Evolutionary conservation across 2,329 filamentous ascomycete genomes (phyloP).

Genomic region (Ophidiomyces ophidiicola): DNA sequence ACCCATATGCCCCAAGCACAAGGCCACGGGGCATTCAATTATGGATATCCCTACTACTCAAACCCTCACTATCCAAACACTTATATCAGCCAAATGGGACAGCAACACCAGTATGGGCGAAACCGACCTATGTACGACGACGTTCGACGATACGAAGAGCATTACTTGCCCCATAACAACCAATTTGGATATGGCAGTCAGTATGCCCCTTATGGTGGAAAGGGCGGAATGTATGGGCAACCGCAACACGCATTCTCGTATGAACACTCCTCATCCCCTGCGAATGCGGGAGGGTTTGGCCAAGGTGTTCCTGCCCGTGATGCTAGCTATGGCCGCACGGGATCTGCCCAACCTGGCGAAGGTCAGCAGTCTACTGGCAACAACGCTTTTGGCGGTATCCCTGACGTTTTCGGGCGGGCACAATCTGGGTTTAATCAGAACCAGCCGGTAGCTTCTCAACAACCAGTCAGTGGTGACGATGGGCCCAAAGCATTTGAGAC

Average conservation of each 20-base stretch:
- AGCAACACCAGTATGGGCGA: slow-evolving; percentile 35
- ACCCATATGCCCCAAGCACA: slow-evolving; percentile 41
- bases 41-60: slow-evolving; percentile 48
- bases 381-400: slow-evolving; percentile 42
- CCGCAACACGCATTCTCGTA: slow-evolving; percentile 51
- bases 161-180: slow-evolving; percentile 35
- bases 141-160: slow-evolving; percentile 38
- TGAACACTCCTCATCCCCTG: slow-evolving; percentile 54
- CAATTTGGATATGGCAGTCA: slow-evolving; percentile 46
- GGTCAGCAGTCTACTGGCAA: slow-evolving; percentile 40
- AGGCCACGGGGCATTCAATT: slow-evolving; percentile 46
- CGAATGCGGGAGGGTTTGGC: slow-evolving; percentile 41
- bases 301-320: slow-evolving; percentile 39
- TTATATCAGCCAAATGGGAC: slow-evolving; percentile 46
- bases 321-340: slow-evolving; percentile 48
- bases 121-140: slow-evolving; percentile 41
- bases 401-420: slow-evolving; percentile 49
- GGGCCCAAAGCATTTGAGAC: slow-evolving; percentile 46
- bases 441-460: slow-evolving; percentile 42
- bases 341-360: slow-evolving; percentile 45
- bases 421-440: slow-evolving; percentile 46
- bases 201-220: slow-evolving; percentile 40
- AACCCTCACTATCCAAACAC: slow-evolving; percentile 48
- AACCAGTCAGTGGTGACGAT: slow-evolving; percentile 39
- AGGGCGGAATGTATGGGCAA: slow-evolving; percentile 52